A percentile compares a stretch with the other conserved stretches of the same genome.
Conservation (phyloP, 2,329 filamentous ascomycete genomes). For the Colletotrichum acutatum region DNA sequence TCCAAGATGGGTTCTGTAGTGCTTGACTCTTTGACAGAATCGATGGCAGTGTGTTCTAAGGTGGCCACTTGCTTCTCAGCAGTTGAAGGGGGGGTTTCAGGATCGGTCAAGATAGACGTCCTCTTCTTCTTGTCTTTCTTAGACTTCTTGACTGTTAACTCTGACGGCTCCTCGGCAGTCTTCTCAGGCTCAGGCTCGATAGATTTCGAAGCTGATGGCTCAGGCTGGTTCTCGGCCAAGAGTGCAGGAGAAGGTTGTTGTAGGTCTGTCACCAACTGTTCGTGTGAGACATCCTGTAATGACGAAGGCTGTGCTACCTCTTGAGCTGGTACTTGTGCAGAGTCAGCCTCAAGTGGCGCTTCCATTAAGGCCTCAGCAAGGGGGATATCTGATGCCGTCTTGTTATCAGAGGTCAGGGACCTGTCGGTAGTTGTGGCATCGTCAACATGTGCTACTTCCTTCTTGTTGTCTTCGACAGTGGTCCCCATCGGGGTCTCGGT, state of each 20-base stretch:
- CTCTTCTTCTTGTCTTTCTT: constrained; percentile 47
- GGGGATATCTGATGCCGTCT: background rate
- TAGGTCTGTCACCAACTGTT: background rate
- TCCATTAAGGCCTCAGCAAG: background rate
- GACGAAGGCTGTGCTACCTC: background rate
- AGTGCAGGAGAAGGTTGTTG: background rate
- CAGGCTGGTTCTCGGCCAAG: background rate
- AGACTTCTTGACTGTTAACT: constrained; percentile 38
- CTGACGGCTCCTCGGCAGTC: background rate
- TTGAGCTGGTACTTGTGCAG: background rate
- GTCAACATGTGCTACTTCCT: background rate
- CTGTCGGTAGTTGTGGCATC: background rate
- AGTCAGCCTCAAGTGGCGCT: background rate
- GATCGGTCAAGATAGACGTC: constrained; percentile 22
- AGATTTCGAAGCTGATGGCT: background rate
- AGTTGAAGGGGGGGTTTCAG: background rate
- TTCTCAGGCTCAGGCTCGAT: background rate
- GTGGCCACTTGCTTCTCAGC: background rate
- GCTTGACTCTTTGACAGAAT: background rate
- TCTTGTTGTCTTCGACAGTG: background rate
- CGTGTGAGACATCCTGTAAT: background rate
- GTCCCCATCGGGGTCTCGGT: constrained; percentile 28
- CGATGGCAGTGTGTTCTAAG: background rate
- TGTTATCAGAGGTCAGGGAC: background rate
- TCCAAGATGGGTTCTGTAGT: background rate